Evolutionary conservation across 164 flowering plant species (phyloP), one percentile per base, ranked within the genome.

Genomic region (Platanus orientalis): DNA sequence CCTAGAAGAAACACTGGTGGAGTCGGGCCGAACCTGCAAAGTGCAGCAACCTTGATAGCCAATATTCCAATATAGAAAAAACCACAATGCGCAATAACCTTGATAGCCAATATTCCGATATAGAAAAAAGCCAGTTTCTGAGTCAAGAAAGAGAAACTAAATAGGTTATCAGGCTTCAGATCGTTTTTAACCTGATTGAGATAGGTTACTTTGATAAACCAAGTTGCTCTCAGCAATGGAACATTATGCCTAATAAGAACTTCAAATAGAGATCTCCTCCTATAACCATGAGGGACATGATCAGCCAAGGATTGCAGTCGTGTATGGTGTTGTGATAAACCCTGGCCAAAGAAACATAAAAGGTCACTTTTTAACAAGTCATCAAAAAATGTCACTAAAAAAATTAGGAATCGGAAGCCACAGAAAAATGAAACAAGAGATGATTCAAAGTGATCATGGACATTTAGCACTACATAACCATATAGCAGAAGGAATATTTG

Each of bases 131-230:
- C 12, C 29, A 54, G 36, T 30, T 20, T 34, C 32, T 21, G 21
- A 10, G 23, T 12, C 14, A 7, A 21, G 45, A 30, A 40, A 16
- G 53, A 56, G 14, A 55, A 39, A 6, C 12, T 29, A 44, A 36
- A 16, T 5, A 52, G 39, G 14, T n/a, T 7, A 24, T n/a, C 25
- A 26, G 23, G n/a, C 39, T 62, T 30, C 21, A 56, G 25, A 56
- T 2, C 44, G 51, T 47, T 28, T 23, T 6, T 50, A 19, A 73
- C 79, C 79, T 76, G 79, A 70, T 76, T 76, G 44, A 95, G 97
- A 69, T 90, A 95, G 47, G 85, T 92, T 67, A 95, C 88, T 90
- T 92, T 95, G 44, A 95, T 81, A 76, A 84, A 92, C 99, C 99
- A 95, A 53, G 97, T 90, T 47, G 98, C 99, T 74, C 98, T 83